Evolutionary conservation across 2,329 filamentous ascomycete species (phyloP).

Genomic region (Trichoderma endophyticum): DNA sequence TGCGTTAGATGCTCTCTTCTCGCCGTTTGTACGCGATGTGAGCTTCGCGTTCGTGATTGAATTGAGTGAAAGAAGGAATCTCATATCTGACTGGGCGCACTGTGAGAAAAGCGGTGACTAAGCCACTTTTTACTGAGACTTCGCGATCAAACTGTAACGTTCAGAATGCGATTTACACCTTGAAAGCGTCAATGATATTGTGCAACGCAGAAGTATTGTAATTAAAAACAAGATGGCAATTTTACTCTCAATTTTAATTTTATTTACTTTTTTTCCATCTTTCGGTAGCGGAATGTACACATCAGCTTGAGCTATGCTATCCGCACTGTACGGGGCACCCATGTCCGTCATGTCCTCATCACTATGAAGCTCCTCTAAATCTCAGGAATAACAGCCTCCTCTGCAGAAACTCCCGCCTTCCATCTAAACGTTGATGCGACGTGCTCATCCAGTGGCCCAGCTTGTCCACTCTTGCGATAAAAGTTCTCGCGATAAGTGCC

Average conservation of each 20-base stretch:
- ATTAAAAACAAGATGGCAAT: fast-evolving
- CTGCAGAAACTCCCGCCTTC: constrained; percentile 22
- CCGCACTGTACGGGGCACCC: neutral
- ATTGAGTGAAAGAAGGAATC: neutral
- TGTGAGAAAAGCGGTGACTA: constrained; percentile 7
- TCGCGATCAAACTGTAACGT: neutral
- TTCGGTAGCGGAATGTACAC: neutral
- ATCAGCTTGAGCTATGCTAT: neutral
- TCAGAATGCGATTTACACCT: neutral
- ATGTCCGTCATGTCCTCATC: too few species aligned
- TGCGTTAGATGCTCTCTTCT: neutral
- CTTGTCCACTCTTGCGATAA: constrained; percentile 49
- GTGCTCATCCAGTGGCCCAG: constrained; percentile 50
- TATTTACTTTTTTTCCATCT: neutral
- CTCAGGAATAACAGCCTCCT: constrained; percentile 17
- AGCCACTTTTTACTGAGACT: neutral
- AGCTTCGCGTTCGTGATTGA: neutral
- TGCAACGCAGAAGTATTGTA: neutral
- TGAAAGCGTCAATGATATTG: neutral
- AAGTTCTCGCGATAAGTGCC: constrained; percentile 62
- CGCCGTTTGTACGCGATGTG: neutral
- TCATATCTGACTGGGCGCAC: neutral
- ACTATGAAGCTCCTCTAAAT: neutral
- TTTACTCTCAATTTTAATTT: neutral
- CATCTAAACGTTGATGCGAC: constrained; percentile 49